A percentile compares a stretch with the other conserved stretches of the same genome.
Evolutionary conservation across 192 early-diverging fungal genomes (phyloP).

Genomic region (Gamsiella multidivaricata): DNA sequence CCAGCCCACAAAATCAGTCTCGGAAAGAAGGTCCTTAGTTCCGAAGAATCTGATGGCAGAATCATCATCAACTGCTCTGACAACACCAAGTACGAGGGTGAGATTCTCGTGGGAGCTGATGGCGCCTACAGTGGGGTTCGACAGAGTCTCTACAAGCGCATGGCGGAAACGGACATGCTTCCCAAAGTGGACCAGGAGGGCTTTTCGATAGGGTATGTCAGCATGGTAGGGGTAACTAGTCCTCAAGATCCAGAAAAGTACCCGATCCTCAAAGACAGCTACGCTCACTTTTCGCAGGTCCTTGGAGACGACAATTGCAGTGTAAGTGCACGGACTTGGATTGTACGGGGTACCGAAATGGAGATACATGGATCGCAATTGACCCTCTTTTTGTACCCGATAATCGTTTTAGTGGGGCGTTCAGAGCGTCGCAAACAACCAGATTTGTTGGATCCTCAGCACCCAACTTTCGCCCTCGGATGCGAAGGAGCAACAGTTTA

Average conservation of each 20-base stretch:
- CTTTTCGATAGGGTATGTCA: slow-evolving; percentile 1
- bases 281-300: not conserved
- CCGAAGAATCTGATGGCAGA: not conserved
- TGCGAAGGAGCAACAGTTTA: not conserved
- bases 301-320: not conserved
- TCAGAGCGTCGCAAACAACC: not conserved
- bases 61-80: slow-evolving; percentile 23
- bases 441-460: not conserved
- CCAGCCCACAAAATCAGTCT: slow-evolving; percentile 12
- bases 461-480: not conserved
- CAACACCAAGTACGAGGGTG: slow-evolving; percentile 11
- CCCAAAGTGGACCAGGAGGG: slow-evolving; percentile 1
- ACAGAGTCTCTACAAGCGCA: slow-evolving; percentile 7
- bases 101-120: slow-evolving; percentile 45
- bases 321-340: not conserved
- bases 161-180: slow-evolving; percentile 1
- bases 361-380: not conserved
- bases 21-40: slow-evolving; percentile 3
- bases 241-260: not conserved
- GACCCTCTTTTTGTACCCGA: not conserved
- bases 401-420: not conserved
- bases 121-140: slow-evolving; percentile 41
- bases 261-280: not conserved
- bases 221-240: slow-evolving; percentile 1
- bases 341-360: not conserved